A percentile compares a stretch with the other conserved stretches of the same genome.
These are phyloP conservation scores for Macrocybe gigantea DNA, from an alignment of 768 basidiomycete genomes.

Conservation along the genomic window DNA sequence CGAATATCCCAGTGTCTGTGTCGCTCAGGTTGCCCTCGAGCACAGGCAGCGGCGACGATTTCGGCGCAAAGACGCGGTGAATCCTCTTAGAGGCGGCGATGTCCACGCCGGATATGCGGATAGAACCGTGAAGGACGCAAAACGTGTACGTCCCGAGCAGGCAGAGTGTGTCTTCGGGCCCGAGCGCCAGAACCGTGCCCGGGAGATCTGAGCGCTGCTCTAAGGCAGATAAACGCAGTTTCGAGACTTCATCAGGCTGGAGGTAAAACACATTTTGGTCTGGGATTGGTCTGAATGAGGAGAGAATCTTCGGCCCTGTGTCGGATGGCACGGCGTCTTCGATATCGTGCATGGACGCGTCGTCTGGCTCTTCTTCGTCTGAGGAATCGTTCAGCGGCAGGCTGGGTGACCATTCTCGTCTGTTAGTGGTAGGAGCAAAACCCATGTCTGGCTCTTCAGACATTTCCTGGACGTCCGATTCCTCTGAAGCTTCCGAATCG, in stretches of 20 bases:
- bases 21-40: constrained; percentile 20
- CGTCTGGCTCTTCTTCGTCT: constrained; percentile 35
- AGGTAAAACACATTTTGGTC: constrained; percentile 44
- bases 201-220: not conserved
- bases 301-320: constrained; percentile 23
- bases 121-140: constrained; percentile 53
- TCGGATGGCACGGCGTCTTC: constrained; percentile 13
- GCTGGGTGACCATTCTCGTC: constrained; percentile 58
- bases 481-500: constrained; percentile 24
- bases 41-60: constrained; percentile 69
- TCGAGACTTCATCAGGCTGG: constrained; percentile 27
- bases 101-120: constrained; percentile 53
- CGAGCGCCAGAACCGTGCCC: constrained; percentile 36
- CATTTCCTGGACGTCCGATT: constrained; percentile 18
- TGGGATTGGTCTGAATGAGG: constrained; percentile 43
- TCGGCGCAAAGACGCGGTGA: constrained; percentile 68
- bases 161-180: constrained; percentile 46
- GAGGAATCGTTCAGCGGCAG: constrained; percentile 41
- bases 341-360: constrained; percentile 6
- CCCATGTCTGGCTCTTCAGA: constrained; percentile 4
- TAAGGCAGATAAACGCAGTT: constrained; percentile 19
- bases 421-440: constrained; percentile 9
- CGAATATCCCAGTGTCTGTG: constrained; percentile 7
- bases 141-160: constrained; percentile 66
- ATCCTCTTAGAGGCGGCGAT: constrained; percentile 31